A percentile compares a stretch with the other conserved stretches of the same genome.
Conservation (phyloP, 2,329 filamentous ascomycete genomes). For the Aspergillus chevalieri region DNA sequence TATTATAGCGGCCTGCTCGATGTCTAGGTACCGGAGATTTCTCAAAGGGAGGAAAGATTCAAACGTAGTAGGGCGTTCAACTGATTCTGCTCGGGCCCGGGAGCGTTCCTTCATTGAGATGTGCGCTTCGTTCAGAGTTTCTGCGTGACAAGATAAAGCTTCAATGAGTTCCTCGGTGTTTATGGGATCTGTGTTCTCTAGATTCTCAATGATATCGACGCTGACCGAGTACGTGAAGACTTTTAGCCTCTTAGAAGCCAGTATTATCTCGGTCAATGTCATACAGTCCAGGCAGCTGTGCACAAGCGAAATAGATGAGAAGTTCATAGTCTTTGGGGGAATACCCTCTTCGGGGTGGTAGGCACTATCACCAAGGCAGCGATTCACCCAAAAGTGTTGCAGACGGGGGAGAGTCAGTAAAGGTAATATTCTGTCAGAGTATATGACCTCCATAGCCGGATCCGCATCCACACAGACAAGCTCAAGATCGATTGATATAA, state of each 20-base stretch:
- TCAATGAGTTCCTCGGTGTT: conserved; percentile 1
- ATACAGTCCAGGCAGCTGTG: too few relatives aligned
- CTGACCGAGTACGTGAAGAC: neutral
- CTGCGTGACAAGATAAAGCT: neutral
- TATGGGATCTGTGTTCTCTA: too few relatives aligned
- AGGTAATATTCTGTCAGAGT: neutral
- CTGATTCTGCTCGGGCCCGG: neutral
- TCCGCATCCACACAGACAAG: too few relatives aligned
- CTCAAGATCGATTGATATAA: too few relatives aligned
- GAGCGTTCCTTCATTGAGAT: neutral
- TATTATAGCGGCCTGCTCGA: conserved; percentile 4
- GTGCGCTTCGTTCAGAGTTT: neutral
- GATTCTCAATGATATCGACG: too few relatives aligned
- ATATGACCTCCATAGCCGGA: too few relatives aligned
- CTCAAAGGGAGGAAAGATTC: conserved; percentile 3
- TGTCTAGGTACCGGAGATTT: conserved; percentile 3
- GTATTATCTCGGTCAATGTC: neutral
- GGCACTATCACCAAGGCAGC: conserved; percentile 1
- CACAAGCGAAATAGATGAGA: neutral
- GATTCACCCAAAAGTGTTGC: neutral
- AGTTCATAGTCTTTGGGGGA: neutral
- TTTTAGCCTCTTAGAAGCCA: neutral
- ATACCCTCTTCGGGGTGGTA: neutral
- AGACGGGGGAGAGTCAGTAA: conserved; percentile 4
- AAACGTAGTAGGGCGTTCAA: conserved; percentile 1